A percentile compares a stretch with the other conserved stretches of the same genome.
phyloP scores from a whole-genome alignment of 83 land plant genomes.

The Picea mariana region DNA sequence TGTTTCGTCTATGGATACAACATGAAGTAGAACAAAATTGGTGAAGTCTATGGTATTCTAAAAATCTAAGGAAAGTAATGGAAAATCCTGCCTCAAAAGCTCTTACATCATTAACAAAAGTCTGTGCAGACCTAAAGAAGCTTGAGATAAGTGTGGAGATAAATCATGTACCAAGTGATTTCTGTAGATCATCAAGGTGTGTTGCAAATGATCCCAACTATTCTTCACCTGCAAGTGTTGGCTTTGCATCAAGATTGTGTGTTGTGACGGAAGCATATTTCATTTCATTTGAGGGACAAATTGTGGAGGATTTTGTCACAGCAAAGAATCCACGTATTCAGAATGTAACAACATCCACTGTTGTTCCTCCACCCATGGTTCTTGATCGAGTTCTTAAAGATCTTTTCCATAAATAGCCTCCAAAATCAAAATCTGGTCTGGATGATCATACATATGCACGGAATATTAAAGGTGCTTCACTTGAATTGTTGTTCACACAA shows the following conservation, averaged over 20 bases:
- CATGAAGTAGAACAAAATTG: no score
- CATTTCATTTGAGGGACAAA: constrained; percentile 68
- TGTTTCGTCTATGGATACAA: no score
- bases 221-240: no score
- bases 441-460: constrained; percentile 53
- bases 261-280: constrained; percentile 63
- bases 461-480: constrained; percentile 86
- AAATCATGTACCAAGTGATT: no score
- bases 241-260: constrained; percentile 83
- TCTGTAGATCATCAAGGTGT: no score
- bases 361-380: constrained; percentile 86
- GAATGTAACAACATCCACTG: constrained; percentile 43
- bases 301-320: constrained; percentile 93
- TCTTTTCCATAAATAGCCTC: constrained; percentile 62
- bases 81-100: no score
- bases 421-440: constrained; percentile 25
- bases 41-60: no score
- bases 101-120: no score
- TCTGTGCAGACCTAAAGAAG: no score
- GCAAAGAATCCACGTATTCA: constrained; percentile 62
- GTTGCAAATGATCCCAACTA: no score
- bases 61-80: no score
- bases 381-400: constrained; percentile 93
- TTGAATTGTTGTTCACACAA: constrained; percentile 85
- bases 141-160: no score